Evolutionary conservation across 331 rosid species (phyloP).

Genomic region (Dryas integrifolia): DNA sequence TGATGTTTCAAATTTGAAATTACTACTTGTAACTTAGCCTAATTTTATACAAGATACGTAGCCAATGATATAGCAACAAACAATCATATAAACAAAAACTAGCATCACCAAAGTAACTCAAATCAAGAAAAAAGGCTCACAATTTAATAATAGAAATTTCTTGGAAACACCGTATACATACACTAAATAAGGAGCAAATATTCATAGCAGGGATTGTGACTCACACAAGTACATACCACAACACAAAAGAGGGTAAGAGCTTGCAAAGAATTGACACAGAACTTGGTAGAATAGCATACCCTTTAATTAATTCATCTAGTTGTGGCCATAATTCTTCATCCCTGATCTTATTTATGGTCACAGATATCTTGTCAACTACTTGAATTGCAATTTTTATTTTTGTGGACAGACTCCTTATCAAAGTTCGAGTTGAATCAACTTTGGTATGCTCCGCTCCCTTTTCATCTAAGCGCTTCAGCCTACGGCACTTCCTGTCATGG

Average conservation of each 20-base stretch:
- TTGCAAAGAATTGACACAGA: slow-evolving; percentile 10
- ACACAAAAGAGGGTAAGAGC: background rate
- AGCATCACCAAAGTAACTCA: background rate
- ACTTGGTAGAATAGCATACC: slow-evolving; percentile 52
- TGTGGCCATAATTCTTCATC: slow-evolving; percentile 97
- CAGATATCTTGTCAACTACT: slow-evolving; percentile 82
- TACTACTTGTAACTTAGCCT: background rate
- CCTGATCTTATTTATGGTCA: slow-evolving; percentile 83
- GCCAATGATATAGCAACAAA: background rate
- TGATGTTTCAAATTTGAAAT: background rate
- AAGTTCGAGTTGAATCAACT: slow-evolving; percentile 61
- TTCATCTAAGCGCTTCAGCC: slow-evolving; percentile 75
- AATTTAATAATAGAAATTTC: background rate
- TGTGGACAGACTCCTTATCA: slow-evolving; percentile 72
- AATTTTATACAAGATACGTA: background rate
- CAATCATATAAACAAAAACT: background rate
- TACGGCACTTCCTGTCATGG: slow-evolving; percentile 75
- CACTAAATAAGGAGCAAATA: background rate
- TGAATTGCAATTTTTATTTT: slow-evolving; percentile 90
- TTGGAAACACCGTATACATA: background rate
- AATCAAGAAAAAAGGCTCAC: background rate
- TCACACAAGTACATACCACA: background rate
- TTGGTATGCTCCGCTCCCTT: slow-evolving; percentile 78
- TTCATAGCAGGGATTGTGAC: background rate
- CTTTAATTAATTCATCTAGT: slow-evolving; percentile 72